phyloP scores from a whole-genome alignment of 306 rosid species.

The Lagenaria siceraria region DNA sequence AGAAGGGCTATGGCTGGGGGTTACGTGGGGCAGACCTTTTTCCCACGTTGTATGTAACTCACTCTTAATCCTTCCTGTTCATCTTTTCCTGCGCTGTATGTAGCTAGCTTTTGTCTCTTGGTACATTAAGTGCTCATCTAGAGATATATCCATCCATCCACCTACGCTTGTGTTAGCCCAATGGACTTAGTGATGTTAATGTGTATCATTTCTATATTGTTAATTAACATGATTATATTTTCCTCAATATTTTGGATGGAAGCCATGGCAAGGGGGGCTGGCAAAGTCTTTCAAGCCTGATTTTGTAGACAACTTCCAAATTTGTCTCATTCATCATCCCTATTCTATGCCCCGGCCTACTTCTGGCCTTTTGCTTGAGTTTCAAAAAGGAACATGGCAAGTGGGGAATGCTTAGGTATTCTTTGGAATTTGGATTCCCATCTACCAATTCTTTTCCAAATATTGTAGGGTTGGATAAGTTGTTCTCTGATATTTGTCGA shows the following conservation, averaged over 20 bases:
- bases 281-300: background rate
- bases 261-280: background rate
- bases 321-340: background rate
- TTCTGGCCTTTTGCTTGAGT: background rate
- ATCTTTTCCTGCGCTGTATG: constrained; percentile 1
- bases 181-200: background rate
- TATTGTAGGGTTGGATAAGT: too few species aligned
- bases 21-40: constrained; percentile 70
- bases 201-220: background rate
- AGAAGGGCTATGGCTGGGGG: constrained; percentile 94
- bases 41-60: constrained; percentile 53
- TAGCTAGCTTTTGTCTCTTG: background rate
- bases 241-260: background rate
- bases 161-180: background rate
- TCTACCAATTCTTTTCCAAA: background rate
- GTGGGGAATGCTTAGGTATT: background rate
- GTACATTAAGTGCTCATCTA: background rate
- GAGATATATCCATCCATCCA: background rate
- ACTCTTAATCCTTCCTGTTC: background rate
- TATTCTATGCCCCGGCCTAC: background rate
- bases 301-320: background rate
- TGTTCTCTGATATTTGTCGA: too few species aligned
- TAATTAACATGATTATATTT: background rate
- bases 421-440: background rate
- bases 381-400: background rate